These are phyloP conservation scores for Scalesia atractyloides DNA, from an alignment of 129 eudicot species.

Conservation along the genomic window DNA sequence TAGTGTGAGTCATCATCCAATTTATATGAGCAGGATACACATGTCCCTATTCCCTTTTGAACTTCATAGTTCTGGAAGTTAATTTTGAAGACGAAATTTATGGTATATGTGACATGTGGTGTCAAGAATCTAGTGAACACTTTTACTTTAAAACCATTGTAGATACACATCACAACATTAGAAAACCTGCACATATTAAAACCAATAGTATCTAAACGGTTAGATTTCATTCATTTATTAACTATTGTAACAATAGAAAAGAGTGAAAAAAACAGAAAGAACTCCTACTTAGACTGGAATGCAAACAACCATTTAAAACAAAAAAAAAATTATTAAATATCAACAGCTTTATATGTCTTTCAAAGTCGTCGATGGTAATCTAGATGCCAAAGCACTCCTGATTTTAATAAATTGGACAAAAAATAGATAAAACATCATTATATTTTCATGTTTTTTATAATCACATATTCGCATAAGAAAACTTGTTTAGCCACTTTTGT, in stretches of 20 bases:
- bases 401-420: no score
- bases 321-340: no score
- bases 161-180: background rate
- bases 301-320: no score
- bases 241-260: background rate
- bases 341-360: no score
- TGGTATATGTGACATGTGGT: constrained; percentile 15
- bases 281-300: no score
- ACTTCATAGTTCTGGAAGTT: background rate
- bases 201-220: background rate
- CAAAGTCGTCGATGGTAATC: no score
- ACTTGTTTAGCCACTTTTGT: no score
- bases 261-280: background rate
- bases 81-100: constrained; percentile 15
- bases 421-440: no score
- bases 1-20: constrained; percentile 19
- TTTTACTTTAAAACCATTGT: constrained; percentile 18
- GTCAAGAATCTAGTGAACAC: constrained; percentile 24
- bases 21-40: constrained; percentile 18
- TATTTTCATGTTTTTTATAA: no score
- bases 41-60: constrained; percentile 11
- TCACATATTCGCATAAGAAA: no score
- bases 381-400: no score
- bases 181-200: constrained; percentile 12
- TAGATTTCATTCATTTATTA: background rate